These are phyloP conservation scores for Botrytis pseudocinerea DNA, from an alignment of 2,329 filamentous ascomycete genomes.

Conservation along the genomic window DNA sequence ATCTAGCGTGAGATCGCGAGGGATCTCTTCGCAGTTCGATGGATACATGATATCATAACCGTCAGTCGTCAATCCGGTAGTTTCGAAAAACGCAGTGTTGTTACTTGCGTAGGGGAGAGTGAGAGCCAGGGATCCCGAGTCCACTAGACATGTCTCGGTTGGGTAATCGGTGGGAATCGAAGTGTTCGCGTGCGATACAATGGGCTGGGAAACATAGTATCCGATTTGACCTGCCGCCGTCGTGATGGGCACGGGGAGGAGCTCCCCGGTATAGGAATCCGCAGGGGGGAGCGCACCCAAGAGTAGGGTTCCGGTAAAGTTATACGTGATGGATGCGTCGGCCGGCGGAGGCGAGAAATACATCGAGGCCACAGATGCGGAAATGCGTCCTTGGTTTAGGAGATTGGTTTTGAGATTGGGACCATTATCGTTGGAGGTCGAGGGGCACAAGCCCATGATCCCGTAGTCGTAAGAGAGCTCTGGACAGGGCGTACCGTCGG, in stretches of 20 bases:
- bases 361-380: background rate
- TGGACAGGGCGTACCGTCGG: background rate
- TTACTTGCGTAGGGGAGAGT: background rate
- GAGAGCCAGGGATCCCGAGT: background rate
- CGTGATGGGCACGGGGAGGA: background rate
- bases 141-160: background rate
- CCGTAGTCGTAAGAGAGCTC: background rate
- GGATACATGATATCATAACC: background rate
- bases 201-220: background rate
- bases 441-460: background rate
- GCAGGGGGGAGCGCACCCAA: background rate
- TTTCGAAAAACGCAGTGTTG: background rate
- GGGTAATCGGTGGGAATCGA: background rate
- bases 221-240: background rate
- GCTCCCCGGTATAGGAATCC: background rate
- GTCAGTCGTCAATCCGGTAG: background rate
- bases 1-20: background rate
- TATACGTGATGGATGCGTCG: background rate
- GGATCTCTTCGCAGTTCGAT: background rate
- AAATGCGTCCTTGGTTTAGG: background rate
- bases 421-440: background rate
- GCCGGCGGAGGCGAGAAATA: background rate
- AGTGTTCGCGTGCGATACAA: background rate
- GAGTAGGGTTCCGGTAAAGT: background rate
- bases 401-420: slow-evolving; percentile 11